phyloP scores from a whole-genome alignment of 345 rosid species.

The Eucalyptus pauciflora region DNA sequence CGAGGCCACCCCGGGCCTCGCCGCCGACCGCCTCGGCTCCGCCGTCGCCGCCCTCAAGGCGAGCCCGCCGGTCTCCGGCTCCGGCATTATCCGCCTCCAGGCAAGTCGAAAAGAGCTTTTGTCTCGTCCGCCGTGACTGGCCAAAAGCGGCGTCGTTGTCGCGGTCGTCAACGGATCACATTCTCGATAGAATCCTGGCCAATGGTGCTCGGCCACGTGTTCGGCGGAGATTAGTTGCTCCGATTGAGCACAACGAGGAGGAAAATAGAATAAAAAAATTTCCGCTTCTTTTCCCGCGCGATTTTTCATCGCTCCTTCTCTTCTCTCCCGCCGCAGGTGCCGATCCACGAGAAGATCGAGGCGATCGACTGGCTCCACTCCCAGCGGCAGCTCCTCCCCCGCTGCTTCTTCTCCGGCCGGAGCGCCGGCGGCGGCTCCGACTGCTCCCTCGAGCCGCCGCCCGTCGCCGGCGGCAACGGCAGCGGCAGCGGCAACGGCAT shows the following conservation, averaged over 20 bases:
- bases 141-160: background rate
- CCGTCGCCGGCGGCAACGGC: background rate
- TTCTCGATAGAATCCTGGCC: background rate
- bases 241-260: fast-evolving
- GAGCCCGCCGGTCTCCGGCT: slow-evolving; percentile 35
- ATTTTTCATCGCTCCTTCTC: background rate
- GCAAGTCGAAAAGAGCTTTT: background rate
- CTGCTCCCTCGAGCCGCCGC: slow-evolving; percentile 4
- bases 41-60: slow-evolving; percentile 33
- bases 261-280: background rate
- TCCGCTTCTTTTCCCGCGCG: background rate
- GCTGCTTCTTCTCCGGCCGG: slow-evolving; percentile 72
- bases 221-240: background rate
- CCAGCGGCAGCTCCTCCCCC: slow-evolving; percentile 50
- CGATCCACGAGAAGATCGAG: slow-evolving; percentile 39
- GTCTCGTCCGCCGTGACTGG: background rate
- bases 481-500: slow-evolving; percentile 32
- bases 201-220: background rate
- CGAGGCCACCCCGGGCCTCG: slow-evolving; percentile 34
- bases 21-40: slow-evolving; percentile 40
- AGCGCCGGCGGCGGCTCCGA: slow-evolving; percentile 7
- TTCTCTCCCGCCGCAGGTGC: slow-evolving; percentile 23
- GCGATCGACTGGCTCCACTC: slow-evolving; percentile 86
- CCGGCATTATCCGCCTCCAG: slow-evolving; percentile 80
- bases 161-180: background rate